Base-by-base conservation (phyloP, 192 early-diverging fungal genomes). In the Coemansia sp. region DNA sequence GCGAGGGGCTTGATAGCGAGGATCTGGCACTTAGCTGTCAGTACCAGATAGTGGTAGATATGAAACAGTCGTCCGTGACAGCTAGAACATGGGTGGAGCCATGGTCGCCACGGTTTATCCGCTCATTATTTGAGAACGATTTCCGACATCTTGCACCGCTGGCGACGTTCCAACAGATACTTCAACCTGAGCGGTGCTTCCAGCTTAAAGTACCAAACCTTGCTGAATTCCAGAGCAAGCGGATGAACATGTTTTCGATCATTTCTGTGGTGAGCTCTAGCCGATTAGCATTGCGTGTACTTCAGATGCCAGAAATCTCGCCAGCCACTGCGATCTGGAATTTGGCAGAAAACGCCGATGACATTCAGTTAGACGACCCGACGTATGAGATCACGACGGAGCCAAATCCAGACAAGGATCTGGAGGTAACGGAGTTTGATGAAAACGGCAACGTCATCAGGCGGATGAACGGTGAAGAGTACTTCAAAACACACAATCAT, bases 201-300 rank as follows among this genome's bases (percentile, higher is more conserved):
- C 74, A 82, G 70, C 79, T 82, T 52, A 82, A 82, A 48, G 73
- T 76, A 47, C 73, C 79, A 7, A 73, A 76, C 31, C 52, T 77
- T 21, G 74, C 79, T 56, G 74, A 82, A 67, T 76, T 76, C 74
- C 74, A 76, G 61, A 77, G 69, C 68, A 76, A 54, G 60, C 73
- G 74, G 16, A 82, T 82, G 74, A 82, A 82, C 53, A 70, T 82
- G 79, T 82, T 76, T 49, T 82, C 79, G 3, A 76, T 74, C 31
- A 82, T 82, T 69, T 62, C 79, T 0, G 74, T 82, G 21, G 71
- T 82, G 47, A 62, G 69, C 18, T 70, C 71, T 23, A 77, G 74
- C 58, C 62, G 74, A 9, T 51, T 82, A 31, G 74, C 64, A 26
- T 64, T 82, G 54, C 73, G 79, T 12, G 27, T 73, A 31, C 63